Evolutionary conservation across 805 yeast genomes (phyloP).

Genomic region (Pichia sporocuriosa): DNA sequence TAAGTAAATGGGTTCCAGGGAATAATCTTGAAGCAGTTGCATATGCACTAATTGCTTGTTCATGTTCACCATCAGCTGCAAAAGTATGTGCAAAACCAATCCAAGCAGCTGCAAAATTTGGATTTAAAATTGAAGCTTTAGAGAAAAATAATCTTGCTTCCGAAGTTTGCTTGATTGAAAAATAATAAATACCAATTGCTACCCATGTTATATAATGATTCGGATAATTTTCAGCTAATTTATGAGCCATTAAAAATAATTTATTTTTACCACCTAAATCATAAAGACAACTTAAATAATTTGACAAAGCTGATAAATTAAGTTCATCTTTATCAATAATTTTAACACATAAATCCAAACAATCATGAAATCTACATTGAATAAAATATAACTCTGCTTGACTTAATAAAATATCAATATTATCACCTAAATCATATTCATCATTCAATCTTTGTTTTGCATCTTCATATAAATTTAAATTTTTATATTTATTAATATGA

Average conservation of each 20-base stretch:
- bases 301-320: conserved; percentile 66
- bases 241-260: conserved; percentile 74
- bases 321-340: conserved; percentile 55
- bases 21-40: conserved; percentile 91
- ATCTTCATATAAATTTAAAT: conserved; percentile 51
- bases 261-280: conserved; percentile 81
- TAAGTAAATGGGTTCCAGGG: conserved; percentile 86
- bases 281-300: conserved; percentile 74
- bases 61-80: conserved; percentile 98
- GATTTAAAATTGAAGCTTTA: conserved; percentile 80
- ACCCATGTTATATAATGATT: conserved; percentile 81
- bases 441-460: conserved; percentile 61
- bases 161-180: conserved; percentile 59
- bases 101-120: conserved; percentile 95
- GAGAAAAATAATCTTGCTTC: conserved; percentile 87
- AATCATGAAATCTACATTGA: conserved; percentile 73
- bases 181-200: conserved; percentile 85
- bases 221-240: conserved; percentile 79
- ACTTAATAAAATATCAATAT: conserved; percentile 61
- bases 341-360: conserved; percentile 66
- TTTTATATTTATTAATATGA: conserved; percentile 64
- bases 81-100: conserved; percentile 97
- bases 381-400: conserved; percentile 64
- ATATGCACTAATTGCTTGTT: conserved; percentile 94
- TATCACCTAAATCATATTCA: conserved; percentile 64